phyloP scores from a whole-genome alignment of 441 rosid genomes.

The Geranium incanum region DNA sequence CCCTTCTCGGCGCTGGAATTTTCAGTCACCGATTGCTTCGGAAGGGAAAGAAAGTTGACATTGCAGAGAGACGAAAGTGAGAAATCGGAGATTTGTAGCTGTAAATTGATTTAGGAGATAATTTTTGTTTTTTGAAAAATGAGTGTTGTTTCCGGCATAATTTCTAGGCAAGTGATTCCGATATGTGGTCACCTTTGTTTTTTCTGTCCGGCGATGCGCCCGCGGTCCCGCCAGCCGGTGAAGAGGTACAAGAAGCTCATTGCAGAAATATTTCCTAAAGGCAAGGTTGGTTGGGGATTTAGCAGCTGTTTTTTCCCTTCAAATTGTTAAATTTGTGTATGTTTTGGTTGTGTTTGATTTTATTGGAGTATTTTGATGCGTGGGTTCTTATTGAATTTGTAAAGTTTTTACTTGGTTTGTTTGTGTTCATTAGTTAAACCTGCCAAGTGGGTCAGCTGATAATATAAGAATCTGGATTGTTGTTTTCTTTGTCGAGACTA shows the following conservation, averaged over 20 bases:
- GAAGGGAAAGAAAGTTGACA: conserved; percentile 38
- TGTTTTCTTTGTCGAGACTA: neutral
- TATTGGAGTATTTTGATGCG: neutral
- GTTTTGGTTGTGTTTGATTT: neutral
- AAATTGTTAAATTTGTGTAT: neutral
- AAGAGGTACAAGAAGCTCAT: conserved; percentile 98
- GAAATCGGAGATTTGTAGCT: conserved; percentile 1
- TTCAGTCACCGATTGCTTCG: conserved; percentile 33
- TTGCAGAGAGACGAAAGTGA: neutral
- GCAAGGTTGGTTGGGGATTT: conserved; percentile 44
- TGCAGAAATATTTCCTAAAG: conserved; percentile 70
- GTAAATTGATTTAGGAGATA: neutral
- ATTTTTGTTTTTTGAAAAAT: conserved; percentile 24
- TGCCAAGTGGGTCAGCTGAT: neutral
- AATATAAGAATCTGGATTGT: neutral
- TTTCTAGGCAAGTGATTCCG: conserved; percentile 89
- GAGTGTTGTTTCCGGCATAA: conserved; percentile 62
- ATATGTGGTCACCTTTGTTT: conserved; percentile 87
- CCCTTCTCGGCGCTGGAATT: conserved; percentile 48
- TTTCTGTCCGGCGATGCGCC: conserved; percentile 79
- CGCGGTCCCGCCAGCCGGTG: conserved; percentile 95
- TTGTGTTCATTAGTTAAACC: neutral
- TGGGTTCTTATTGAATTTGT: neutral
- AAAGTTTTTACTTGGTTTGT: neutral
- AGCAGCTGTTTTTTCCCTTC: neutral